Conservation (phyloP, 208 protist species). For the Trypanosoma scelopori region DNA sequence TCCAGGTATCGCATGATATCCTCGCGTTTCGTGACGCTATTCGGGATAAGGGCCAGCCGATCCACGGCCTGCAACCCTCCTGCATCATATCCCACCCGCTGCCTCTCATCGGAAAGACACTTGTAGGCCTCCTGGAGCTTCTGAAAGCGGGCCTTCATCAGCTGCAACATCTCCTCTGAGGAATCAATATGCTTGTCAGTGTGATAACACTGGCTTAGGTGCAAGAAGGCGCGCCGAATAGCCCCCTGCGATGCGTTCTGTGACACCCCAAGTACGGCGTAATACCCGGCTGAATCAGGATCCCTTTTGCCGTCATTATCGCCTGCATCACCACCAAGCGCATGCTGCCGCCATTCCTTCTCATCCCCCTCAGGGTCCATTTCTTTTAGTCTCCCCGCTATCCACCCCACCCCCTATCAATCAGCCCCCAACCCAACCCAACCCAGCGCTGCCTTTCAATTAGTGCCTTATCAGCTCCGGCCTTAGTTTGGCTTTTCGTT, state of each 20-base stretch:
- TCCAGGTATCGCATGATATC: slow-evolving; percentile 64
- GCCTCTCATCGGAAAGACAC: slow-evolving; percentile 68
- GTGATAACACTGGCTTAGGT: slow-evolving; percentile 83
- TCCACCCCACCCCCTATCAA: too few relatives aligned
- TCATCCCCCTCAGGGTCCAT: background rate
- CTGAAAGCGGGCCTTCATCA: slow-evolving; percentile 84
- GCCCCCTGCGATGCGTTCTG: slow-evolving; percentile 48
- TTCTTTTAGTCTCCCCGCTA: too few relatives aligned
- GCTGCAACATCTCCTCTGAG: slow-evolving; percentile 34
- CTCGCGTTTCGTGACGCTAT: slow-evolving; percentile 28
- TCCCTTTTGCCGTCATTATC: background rate
- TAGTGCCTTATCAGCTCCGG: background rate
- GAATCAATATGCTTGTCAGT: slow-evolving; percentile 76
- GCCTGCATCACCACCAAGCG: background rate
- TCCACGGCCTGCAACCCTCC: slow-evolving; percentile 44
- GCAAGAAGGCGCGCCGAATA: slow-evolving; percentile 75
- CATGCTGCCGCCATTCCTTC: slow-evolving; percentile 13
- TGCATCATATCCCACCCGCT: slow-evolving; percentile 81
- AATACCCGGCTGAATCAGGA: slow-evolving; percentile 73
- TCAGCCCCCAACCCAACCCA: too few relatives aligned
- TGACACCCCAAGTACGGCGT: slow-evolving; percentile 65
- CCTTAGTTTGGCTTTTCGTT: background rate
- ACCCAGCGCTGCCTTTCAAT: background rate
- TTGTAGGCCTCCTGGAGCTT: slow-evolving; percentile 78
- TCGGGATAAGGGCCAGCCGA: slow-evolving; percentile 61